Base-by-base conservation (phyloP, 176 grass and related monocot genomes). In the Avena eriantha region DNA sequence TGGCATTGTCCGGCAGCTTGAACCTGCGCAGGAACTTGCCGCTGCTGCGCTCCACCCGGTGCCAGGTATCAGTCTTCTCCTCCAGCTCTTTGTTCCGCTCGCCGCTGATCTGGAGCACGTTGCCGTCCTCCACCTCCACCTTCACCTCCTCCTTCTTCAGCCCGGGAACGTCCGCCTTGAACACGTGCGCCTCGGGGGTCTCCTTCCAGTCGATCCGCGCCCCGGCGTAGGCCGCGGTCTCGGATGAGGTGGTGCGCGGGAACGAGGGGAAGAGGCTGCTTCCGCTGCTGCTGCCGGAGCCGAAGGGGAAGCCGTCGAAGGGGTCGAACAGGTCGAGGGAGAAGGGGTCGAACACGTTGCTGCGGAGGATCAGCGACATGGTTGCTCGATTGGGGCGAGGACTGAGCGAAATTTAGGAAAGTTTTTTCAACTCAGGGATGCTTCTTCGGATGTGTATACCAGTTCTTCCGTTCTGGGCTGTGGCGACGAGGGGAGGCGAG, bases 41-140 rank as follows among this genome's bases (percentile, higher is more conserved):
- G 86, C 86, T 87, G 89, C 86, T 91, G 80, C 86, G 80, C 80
- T 94, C 92, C 26, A 91, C 84, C 35, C 83, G 69, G 89, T 94
- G 89, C 89, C 92, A 91, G 15, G 54, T 78, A 64, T 90, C 88
- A 0, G 69, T 60, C 91, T 93, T 93, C 85, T 93, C 88, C 85
- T 90, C 85, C 77, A 82, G 76, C 88, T 93, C 88, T 82, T 93
- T 41, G 39, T 41, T 41, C 39, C 39, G 0, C 39, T 41, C 39
- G 39, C 39, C 39, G 39, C 39, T 7, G 88, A 93, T 93, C 55
- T 82, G 85, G 1, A 93, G 85, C 10, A 90, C 1, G 65, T 90
- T 93, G 78, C 72, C 88, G 1, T 90, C 88, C 78, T 93, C 88
- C 4, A 93, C 85, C 81, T 93, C 91, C 19, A 93, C 39, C 39